Evolutionary conservation across 306 rosid genomes (phyloP).

Genomic region (Argentina anserina): DNA sequence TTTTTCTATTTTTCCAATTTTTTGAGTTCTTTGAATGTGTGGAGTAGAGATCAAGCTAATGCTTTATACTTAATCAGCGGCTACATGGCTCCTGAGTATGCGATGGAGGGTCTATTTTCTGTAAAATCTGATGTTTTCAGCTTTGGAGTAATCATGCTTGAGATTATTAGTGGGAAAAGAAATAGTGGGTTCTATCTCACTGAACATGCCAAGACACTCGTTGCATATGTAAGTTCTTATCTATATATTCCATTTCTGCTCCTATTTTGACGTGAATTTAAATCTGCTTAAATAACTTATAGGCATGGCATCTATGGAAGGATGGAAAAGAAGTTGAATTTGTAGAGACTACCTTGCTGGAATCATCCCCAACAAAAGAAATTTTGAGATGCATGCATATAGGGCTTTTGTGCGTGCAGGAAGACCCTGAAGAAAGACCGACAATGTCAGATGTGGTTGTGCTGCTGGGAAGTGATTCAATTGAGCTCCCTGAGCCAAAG

Average conservation of each 20-base stretch:
- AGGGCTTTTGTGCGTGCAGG: conserved; percentile 51
- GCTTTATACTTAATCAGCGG: conserved; percentile 24
- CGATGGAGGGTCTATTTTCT: conserved; percentile 32
- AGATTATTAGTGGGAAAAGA: conserved; percentile 36
- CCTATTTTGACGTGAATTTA: background rate
- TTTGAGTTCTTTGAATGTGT: background rate
- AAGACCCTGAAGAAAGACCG: conserved; percentile 52
- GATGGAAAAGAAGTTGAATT: conserved; percentile 37
- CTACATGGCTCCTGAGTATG: conserved; percentile 54
- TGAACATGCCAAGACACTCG: conserved; percentile 28
- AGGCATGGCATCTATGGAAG: conserved; percentile 44
- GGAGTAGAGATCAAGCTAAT: background rate
- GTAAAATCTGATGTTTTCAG: conserved; percentile 45
- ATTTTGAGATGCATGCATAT: conserved; percentile 37
- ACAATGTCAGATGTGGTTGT: conserved; percentile 38
- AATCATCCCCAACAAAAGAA: conserved; percentile 14
- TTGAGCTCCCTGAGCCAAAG: conserved; percentile 41
- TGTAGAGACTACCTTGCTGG: conserved; percentile 33
- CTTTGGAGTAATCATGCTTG: conserved; percentile 43
- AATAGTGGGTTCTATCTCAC: conserved; percentile 31
- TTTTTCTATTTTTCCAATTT: background rate
- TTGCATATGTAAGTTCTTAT: conserved; percentile 31
- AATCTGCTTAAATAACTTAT: background rate
- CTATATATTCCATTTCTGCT: background rate
- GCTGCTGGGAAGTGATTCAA: conserved; percentile 34